Evolutionary conservation across 331 rosid genomes (phyloP).

Genomic region (Quercus phellos): DNA sequence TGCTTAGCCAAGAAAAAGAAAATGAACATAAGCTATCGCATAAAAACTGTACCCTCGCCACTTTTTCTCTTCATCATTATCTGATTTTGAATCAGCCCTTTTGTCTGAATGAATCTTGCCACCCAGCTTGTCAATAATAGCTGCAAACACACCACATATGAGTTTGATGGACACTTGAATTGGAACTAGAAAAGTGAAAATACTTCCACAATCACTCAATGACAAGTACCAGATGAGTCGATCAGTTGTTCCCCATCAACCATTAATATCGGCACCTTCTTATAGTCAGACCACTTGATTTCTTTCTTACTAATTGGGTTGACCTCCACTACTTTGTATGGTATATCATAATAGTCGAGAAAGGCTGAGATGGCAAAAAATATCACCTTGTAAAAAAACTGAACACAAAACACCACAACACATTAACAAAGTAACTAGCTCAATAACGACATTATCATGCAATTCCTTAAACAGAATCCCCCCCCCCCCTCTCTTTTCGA

Average conservation of each 20-base stretch:
- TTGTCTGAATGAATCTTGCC: slow-evolving; percentile 42
- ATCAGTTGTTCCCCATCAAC: slow-evolving; percentile 87
- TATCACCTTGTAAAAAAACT: slow-evolving; percentile 13
- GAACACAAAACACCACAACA: slow-evolving; percentile 2
- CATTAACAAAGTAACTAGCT: not conserved
- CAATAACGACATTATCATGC: not conserved
- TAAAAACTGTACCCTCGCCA: slow-evolving; percentile 70
- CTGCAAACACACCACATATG: slow-evolving; percentile 34
- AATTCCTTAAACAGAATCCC: not conserved
- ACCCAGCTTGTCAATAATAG: slow-evolving; percentile 64
- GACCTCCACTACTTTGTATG: slow-evolving; percentile 88
- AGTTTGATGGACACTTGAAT: slow-evolving; percentile 1
- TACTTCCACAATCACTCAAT: slow-evolving; percentile 5
- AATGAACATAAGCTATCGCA: slow-evolving; percentile 3
- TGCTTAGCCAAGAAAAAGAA: not conserved
- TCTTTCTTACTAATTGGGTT: slow-evolving; percentile 94
- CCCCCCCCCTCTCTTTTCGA: no score
- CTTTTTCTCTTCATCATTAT: slow-evolving; percentile 76
- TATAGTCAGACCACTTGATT: slow-evolving; percentile 89
- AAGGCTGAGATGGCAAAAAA: slow-evolving; percentile 54
- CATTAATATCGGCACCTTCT: slow-evolving; percentile 92
- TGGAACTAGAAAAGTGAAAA: not conserved
- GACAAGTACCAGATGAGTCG: slow-evolving; percentile 81
- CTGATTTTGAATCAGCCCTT: slow-evolving; percentile 29
- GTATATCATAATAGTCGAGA: slow-evolving; percentile 85